Evolutionary conservation across 495 filamentous ascomycete genomes (phyloP).

Genomic region (Tirmania nivea): DNA sequence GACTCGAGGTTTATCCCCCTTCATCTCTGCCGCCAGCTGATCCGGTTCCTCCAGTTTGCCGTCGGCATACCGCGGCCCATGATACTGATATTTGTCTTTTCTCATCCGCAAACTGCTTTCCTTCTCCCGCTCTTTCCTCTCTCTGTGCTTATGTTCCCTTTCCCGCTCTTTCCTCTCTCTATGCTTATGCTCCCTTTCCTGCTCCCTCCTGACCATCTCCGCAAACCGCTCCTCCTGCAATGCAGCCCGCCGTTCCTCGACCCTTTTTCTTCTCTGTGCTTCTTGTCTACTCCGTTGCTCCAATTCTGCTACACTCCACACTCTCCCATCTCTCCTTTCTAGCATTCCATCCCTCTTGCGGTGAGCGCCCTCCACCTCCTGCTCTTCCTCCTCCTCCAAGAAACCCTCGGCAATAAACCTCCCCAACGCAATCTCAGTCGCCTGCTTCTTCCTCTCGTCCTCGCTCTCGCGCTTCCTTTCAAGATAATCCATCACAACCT

Average conservation of each 20-base stretch:
- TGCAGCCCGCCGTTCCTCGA: constrained; percentile 3
- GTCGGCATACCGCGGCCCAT: no score
- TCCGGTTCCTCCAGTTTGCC: no score
- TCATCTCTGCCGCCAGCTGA: no score
- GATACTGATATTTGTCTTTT: neutral
- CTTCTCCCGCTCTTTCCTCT: neutral
- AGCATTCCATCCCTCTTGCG: constrained; percentile 1
- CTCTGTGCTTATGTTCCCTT: neutral
- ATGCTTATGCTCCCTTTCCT: neutral
- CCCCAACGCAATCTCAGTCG: constrained; percentile 8
- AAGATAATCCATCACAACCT: constrained; percentile 41
- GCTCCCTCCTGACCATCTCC: constrained; percentile 2
- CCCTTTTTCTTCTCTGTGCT: constrained; percentile 6
- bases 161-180: neutral
- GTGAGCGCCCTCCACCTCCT: no score
- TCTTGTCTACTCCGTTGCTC: constrained; percentile 3
- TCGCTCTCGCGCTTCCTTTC: constrained; percentile 18
- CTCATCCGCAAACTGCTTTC: neutral
- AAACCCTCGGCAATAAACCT: constrained; percentile 10
- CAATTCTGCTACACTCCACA: constrained; percentile 3
- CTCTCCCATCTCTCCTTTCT: constrained; percentile 5
- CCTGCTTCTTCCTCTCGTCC: constrained; percentile 3
- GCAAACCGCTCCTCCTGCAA: constrained; percentile 6
- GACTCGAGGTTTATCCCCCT: no score
- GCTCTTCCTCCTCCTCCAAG: constrained; percentile 1